Evolutionary conservation across 352 stramenopile species (phyloP).

Genomic region (Halophytophthora batemanensis): DNA sequence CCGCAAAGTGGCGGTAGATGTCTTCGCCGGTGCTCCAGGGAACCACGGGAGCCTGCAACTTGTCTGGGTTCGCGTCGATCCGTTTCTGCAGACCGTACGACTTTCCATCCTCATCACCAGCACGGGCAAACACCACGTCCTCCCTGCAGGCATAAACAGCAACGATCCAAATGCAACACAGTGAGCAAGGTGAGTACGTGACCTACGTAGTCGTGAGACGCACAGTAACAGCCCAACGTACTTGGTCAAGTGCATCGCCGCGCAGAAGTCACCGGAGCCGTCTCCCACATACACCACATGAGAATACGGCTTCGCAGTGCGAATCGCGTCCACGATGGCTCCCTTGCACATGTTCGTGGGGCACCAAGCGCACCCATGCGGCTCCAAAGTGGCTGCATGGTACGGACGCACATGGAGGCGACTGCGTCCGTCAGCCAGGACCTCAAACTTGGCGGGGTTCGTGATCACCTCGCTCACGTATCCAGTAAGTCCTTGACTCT

Average conservation of each 20-base stretch:
- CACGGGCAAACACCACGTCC: slow-evolving; percentile 68
- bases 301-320: slow-evolving; percentile 23
- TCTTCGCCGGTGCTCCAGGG: slow-evolving; percentile 63
- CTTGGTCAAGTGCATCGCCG: slow-evolving; percentile 48
- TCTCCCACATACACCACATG: slow-evolving; percentile 75
- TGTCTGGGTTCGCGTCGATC: slow-evolving; percentile 27
- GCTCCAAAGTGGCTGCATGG: slow-evolving; percentile 27
- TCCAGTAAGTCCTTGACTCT: slow-evolving; percentile 24
- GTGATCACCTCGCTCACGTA: slow-evolving; percentile 53
- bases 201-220: no score
- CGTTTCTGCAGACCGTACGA: slow-evolving; percentile 58
- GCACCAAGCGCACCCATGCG: slow-evolving; percentile 59
- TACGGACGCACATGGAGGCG: slow-evolving; percentile 55
- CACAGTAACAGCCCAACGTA: slow-evolving; percentile 15
- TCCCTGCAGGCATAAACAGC: slow-evolving; percentile 16
- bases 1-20: slow-evolving; percentile 51
- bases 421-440: slow-evolving; percentile 8
- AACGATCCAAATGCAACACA: not conserved
- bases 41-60: slow-evolving; percentile 43
- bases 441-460: slow-evolving; percentile 48
- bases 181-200: not conserved
- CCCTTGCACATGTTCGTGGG: slow-evolving; percentile 85
- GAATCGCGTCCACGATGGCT: slow-evolving; percentile 53
- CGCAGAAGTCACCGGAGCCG: slow-evolving; percentile 69
- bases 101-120: slow-evolving; percentile 39